These are phyloP conservation scores for Cucurbita ficifolia DNA, from an alignment of 306 rosid species.

Conservation along the genomic window DNA sequence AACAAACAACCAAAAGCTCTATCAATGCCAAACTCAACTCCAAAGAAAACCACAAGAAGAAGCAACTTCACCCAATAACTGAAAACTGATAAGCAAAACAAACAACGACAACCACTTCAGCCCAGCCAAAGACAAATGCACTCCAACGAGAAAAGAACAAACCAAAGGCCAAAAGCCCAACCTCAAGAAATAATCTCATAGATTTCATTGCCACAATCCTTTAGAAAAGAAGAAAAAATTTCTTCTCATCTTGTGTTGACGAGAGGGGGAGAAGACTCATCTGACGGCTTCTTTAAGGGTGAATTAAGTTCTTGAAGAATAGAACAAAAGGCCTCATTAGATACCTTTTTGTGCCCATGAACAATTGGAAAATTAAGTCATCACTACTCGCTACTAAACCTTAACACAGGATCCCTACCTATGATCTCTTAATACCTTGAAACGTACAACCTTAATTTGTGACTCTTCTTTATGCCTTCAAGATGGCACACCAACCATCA, in stretches of 20 bases:
- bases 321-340: not conserved
- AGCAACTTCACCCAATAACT: not conserved
- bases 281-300: not conserved
- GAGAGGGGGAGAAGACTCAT: not conserved
- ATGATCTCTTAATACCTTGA: not conserved
- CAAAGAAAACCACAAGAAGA: not conserved
- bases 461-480: not conserved
- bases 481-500: not conserved
- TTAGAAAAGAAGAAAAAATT: not conserved
- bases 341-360: not conserved
- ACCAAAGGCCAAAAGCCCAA: not conserved
- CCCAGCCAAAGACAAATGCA: not conserved
- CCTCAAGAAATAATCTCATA: not conserved
- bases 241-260: not conserved
- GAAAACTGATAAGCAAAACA: not conserved
- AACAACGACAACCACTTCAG: not conserved
- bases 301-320: not conserved
- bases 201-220: not conserved
- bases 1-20: not conserved
- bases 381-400: too few species aligned
- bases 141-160: not conserved
- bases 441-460: not conserved
- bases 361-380: not conserved
- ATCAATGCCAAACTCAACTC: not conserved
- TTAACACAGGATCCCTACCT: too few species aligned